A percentile compares a stretch with the other conserved stretches of the same genome.
Evolutionary conservation across 768 basidiomycete genomes (phyloP).

Genomic region (Amanita fuliginea): DNA sequence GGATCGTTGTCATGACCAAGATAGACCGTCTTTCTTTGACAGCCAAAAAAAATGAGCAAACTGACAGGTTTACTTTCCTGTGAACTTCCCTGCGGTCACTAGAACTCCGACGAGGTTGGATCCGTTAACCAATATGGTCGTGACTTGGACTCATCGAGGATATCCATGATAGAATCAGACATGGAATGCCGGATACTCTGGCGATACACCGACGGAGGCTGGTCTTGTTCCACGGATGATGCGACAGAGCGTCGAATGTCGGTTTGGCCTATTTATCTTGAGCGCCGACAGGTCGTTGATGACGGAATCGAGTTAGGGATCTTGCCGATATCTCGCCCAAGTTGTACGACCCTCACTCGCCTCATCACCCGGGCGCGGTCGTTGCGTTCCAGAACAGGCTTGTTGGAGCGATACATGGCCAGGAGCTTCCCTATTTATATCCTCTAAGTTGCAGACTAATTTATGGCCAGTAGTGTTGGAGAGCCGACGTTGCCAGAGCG

Average conservation of each 20-base stretch:
- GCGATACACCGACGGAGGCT: slow-evolving; percentile 9
- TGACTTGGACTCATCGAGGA: slow-evolving; percentile 24
- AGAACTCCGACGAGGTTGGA: neutral
- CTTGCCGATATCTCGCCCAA: slow-evolving; percentile 48
- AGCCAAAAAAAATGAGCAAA: neutral
- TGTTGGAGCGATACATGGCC: neutral
- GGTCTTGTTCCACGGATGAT: slow-evolving; percentile 37
- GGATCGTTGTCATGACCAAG: neutral
- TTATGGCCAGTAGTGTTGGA: neutral
- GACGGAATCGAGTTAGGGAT: slow-evolving; percentile 53
- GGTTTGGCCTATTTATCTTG: slow-evolving; percentile 55
- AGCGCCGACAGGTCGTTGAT: slow-evolving; percentile 50
- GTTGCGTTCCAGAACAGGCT: neutral
- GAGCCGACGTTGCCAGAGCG: no score
- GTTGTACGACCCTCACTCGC: slow-evolving; percentile 38
- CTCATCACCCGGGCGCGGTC: no score
- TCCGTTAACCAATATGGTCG: slow-evolving; percentile 9
- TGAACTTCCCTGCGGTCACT: neutral
- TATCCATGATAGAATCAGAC: slow-evolving; percentile 62
- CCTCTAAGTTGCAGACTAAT: neutral
- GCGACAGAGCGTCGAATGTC: slow-evolving; percentile 38
- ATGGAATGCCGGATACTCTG: slow-evolving; percentile 22
- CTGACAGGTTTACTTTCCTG: neutral
- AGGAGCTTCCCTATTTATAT: neutral
- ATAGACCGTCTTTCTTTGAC: neutral